Percentiles rank a stretch among this genome's conserved stretches.
Evolutionary conservation across 129 eudicot genomes (phyloP).

Genomic region (sunflower (Helianthus annuus)): HanXRQr2.0-SUNRISE NC_035444.2:14496549-14497048

Average conservation of each 20-base stretch:
- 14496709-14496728: background rate
- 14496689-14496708: conserved; percentile 6
- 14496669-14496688: background rate
- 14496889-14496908: background rate
- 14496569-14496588: background rate
- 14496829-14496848: background rate
- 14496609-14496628: background rate
- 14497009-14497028: background rate
- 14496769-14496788: background rate
- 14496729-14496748: background rate
- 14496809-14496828: background rate
- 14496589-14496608: conserved; percentile 2
- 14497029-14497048: background rate
- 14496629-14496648: background rate
- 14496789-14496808: background rate
- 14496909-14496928: background rate
- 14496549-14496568: conserved; percentile 23
- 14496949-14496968: background rate
- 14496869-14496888: background rate
- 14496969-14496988: background rate
- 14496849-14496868: background rate
- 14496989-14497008: background rate
- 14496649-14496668: background rate
- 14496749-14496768: background rate
- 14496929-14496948: background rate